phyloP scores from a whole-genome alignment of 169 alveolate genomes.

The Miamiensis avidus region DNA sequence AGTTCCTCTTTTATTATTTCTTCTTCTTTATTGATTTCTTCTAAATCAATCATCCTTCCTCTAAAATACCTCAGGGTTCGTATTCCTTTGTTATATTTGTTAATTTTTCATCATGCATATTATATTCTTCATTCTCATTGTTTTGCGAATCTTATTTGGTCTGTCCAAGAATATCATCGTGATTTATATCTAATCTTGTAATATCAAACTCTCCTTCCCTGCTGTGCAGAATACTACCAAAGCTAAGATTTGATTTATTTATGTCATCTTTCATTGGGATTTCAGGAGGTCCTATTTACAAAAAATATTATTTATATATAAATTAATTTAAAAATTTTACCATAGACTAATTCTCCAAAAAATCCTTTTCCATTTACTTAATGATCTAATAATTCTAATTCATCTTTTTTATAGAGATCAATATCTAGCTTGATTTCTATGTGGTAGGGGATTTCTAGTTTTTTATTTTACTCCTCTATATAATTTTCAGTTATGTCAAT shows the following conservation, averaged over 20 bases:
- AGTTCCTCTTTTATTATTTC: neutral
- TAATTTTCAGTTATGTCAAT: neutral
- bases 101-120: neutral
- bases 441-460: neutral
- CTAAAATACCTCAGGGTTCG: neutral
- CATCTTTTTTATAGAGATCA: neutral
- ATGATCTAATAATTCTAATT: neutral
- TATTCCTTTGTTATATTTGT: conserved; percentile 9
- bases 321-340: no score
- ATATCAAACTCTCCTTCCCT: neutral
- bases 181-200: neutral
- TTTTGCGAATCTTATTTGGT: no score
- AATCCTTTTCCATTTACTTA: neutral
- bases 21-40: conserved; percentile 13
- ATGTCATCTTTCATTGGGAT: neutral
- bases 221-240: neutral
- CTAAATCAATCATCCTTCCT: conserved; percentile 9
- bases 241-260: neutral
- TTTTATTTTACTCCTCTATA: neutral
- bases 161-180: no score
- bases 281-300: no score
- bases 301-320: no score
- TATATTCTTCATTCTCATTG: no score
- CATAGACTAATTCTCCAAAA: neutral
- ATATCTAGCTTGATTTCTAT: neutral